Evolutionary conservation across 148 eudicot genomes (phyloP).

Genomic region (Beta vulgaris): DNA sequence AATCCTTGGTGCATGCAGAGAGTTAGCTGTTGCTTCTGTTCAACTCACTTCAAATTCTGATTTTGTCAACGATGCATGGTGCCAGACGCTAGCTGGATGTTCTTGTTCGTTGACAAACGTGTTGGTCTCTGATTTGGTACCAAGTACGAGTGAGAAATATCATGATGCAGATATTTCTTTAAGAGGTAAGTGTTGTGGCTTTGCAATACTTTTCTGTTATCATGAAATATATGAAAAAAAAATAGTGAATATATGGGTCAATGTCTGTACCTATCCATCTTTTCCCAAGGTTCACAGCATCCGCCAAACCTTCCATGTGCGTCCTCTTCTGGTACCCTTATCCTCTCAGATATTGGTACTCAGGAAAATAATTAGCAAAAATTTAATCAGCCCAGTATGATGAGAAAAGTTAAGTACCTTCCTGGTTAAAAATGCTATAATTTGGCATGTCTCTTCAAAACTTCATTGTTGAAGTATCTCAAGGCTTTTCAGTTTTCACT

Average conservation of each 20-base stretch:
- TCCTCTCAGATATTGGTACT: no score
- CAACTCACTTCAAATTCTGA: constrained; percentile 25
- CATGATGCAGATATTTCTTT: constrained; percentile 36
- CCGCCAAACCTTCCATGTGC: not conserved
- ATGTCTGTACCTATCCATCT: not conserved
- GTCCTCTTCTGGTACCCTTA: not conserved
- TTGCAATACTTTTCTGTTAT: not conserved
- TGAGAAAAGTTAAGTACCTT: not conserved
- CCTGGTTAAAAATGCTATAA: not conserved
- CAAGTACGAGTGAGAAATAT: constrained; percentile 29
- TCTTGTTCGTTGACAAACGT: constrained; percentile 43
- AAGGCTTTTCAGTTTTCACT: not conserved
- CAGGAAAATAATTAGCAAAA: not conserved
- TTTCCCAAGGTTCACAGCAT: not conserved
- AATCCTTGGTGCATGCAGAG: constrained; percentile 71
- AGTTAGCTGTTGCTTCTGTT: constrained; percentile 45
- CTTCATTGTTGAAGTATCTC: not conserved
- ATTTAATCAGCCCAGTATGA: not conserved
- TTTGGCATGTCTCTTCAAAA: not conserved
- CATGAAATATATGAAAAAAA: not conserved
- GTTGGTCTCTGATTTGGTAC: constrained; percentile 39
- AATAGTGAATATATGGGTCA: not conserved
- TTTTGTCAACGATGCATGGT: constrained; percentile 52
- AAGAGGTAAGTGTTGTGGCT: constrained; percentile 48
- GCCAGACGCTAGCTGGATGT: constrained; percentile 45